Percentiles rank a stretch among this genome's conserved stretches.
These are phyloP conservation scores for Sporothrix euskadiensis DNA, from an alignment of 2,329 filamentous ascomycete genomes.

Conservation along the genomic window DNA sequence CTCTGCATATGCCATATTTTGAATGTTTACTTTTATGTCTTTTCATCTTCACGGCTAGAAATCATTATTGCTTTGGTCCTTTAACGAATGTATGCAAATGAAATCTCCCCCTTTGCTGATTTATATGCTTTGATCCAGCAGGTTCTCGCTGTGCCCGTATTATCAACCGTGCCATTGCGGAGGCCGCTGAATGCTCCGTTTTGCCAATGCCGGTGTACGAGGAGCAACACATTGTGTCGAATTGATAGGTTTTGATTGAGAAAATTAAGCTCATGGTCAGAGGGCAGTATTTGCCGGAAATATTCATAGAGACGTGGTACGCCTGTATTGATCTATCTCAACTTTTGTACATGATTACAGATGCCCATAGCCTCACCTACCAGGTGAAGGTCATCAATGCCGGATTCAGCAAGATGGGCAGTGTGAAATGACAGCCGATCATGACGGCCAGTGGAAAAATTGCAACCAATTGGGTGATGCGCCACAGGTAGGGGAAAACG, in stretches of 20 bases:
- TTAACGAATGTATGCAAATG: neutral
- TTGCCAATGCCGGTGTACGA: neutral
- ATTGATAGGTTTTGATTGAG: neutral
- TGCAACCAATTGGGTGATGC: conserved; percentile 70
- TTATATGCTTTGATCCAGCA: neutral
- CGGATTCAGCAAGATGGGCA: conserved; percentile 75
- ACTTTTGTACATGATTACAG: neutral
- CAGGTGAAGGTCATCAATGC: conserved; percentile 78
- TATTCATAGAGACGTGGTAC: too few species aligned
- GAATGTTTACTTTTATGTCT: neutral
- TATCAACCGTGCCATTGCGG: neutral
- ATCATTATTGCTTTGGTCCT: neutral
- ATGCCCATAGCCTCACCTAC: conserved; percentile 45
- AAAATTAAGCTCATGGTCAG: too few species aligned
- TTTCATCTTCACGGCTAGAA: neutral
- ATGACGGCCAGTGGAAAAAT: conserved; percentile 75
- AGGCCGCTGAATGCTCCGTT: neutral
- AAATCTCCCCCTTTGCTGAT: neutral
- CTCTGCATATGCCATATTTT: neutral
- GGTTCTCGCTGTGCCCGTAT: too few species aligned
- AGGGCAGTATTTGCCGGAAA: too few species aligned
- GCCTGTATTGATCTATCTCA: too few species aligned
- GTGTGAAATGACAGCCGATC: conserved; percentile 64
- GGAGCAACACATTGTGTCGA: neutral
- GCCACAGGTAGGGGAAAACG: conserved; percentile 51